Evolutionary conservation across 2,329 filamentous ascomycete genomes (phyloP).

Genomic region (Claviceps sorghi): DNA sequence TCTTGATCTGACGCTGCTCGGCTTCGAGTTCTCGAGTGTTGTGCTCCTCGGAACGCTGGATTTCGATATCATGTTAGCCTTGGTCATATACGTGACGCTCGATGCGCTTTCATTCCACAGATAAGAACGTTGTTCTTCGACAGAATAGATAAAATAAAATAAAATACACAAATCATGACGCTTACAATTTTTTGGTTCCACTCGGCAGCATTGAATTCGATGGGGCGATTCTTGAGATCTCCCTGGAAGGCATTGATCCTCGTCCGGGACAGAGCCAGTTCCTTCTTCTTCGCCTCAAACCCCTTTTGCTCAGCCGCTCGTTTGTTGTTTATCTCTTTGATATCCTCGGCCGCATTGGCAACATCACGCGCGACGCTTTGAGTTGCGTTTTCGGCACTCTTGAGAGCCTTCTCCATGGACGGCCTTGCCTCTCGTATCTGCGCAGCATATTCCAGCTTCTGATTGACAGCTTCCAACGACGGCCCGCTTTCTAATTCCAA

Average conservation of each 20-base stretch:
- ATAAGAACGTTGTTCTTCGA: no score
- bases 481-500: conserved; percentile 50
- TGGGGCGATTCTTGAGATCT: conserved; percentile 44
- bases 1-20: conserved; percentile 22
- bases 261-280: conserved; percentile 33
- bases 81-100: conserved; percentile 6
- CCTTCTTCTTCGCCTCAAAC: conserved; percentile 35
- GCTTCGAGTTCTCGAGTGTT: conserved; percentile 35
- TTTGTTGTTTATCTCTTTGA: conserved; percentile 28
- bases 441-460: conserved; percentile 52
- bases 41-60: conserved; percentile 47
- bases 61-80: conserved; percentile 9
- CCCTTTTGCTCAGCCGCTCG: conserved; percentile 37
- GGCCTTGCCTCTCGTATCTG: conserved; percentile 41
- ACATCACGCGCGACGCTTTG: conserved; percentile 29
- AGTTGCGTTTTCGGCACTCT: conserved; percentile 36
- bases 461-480: conserved; percentile 50
- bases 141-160: neutral
- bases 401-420: conserved; percentile 39
- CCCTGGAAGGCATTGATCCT: conserved; percentile 50
- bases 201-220: conserved; percentile 51
- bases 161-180: conserved; percentile 9
- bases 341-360: conserved; percentile 19
- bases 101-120: neutral
- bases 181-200: conserved; percentile 63